Conservation (phyloP, 176 grass and related monocot species). For the Oropetium thomaeum region DNA sequence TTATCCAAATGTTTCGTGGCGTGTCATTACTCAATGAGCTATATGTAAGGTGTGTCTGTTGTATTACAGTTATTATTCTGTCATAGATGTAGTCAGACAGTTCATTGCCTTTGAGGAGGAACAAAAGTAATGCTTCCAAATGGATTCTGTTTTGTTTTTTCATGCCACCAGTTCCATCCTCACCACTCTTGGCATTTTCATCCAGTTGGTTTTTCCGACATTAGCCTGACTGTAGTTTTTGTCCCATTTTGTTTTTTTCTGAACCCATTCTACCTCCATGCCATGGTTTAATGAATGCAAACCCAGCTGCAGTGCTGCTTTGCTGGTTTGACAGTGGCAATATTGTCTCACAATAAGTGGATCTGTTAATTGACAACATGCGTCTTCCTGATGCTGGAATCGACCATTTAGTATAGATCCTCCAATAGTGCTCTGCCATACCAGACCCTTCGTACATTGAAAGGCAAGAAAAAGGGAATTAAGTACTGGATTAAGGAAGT, state of each 20-base stretch:
- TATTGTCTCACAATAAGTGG: neutral
- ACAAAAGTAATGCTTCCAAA: neutral
- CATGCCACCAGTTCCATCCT: slow-evolving; percentile 13
- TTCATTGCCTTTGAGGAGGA: neutral
- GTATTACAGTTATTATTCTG: neutral
- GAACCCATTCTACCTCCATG: neutral
- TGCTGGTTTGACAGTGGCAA: slow-evolving; percentile 1
- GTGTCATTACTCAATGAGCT: neutral
- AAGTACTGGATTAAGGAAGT: neutral
- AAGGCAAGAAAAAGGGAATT: neutral
- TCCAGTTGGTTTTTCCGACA: neutral
- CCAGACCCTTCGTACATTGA: neutral
- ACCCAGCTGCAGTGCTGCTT: neutral
- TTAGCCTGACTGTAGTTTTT: slow-evolving; percentile 1
- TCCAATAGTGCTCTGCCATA: neutral
- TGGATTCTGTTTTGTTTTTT: neutral
- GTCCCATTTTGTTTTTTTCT: neutral
- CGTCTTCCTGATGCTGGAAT: neutral
- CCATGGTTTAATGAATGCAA: neutral
- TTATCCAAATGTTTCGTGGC: neutral
- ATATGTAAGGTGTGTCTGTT: neutral
- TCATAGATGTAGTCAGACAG: neutral
- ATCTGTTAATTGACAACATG: neutral
- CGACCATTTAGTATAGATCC: neutral
- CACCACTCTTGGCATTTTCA: slow-evolving; percentile 12